Base-by-base conservation (phyloP, 148 eudicot genomes). In the Talinum fruticosum region DNA sequence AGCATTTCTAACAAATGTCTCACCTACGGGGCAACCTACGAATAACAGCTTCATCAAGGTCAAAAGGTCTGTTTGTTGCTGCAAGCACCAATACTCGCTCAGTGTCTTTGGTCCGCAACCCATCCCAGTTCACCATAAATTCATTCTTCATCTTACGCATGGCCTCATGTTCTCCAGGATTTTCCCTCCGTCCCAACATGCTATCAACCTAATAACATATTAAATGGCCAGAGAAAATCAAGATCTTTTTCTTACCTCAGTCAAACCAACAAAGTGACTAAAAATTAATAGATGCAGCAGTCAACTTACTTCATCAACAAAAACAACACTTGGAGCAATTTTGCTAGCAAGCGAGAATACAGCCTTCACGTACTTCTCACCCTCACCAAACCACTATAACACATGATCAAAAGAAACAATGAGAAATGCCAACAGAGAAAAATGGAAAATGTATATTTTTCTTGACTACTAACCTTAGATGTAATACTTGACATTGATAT, bases 71-170 rank as follows among this genome's bases (percentile, higher is more conserved):
- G 76, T 93, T 93, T 41, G 99, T 95, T 53, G 97, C 99, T 41
- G 99, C 97, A 88, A 95, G 97, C 45, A 95, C 99, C 75, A 95
- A 76, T 54, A 94, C 96, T 36, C 98, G 87, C 77, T 94, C 98
- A 29, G 85, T 94, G 69, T 94, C 98, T 85, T 94, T 94, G 78
- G 98, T 94, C 71, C 97, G 86, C 79, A 94, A 79, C 37, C 98
- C 98, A 87, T 94, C 98, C 98, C 98, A 94, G 73, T 94, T 92
- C 75, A 94, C 92, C 98, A 94, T 94, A 70, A 94, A 94, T 78
- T 94, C 98, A 82, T 94, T 94, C 83, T 94, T 94, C 97, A 94
- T 92, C 79, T 92, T 94, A 47, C 98, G 96, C 98, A 94, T 94
- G 57, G 98, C 97, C 73, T 94, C 98, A 28, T 94, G 98, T 78